Conservation (phyloP, 306 rosid genomes). For the Arachis stenosperma region DNA sequence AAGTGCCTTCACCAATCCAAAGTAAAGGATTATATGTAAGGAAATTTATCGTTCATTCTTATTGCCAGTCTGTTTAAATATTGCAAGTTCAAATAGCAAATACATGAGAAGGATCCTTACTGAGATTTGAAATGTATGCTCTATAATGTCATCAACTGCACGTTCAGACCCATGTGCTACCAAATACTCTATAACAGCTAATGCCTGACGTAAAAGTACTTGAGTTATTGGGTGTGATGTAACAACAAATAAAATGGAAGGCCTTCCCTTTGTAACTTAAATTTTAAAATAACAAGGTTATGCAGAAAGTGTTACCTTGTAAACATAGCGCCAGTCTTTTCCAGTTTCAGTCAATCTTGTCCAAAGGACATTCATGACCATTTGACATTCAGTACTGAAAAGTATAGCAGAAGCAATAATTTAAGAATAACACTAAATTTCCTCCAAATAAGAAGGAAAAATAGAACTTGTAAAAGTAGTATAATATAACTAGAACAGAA, state of each 20-base stretch:
- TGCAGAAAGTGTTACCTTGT: slow-evolving; percentile 69
- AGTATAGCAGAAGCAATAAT: slow-evolving; percentile 43
- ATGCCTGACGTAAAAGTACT: slow-evolving; percentile 65
- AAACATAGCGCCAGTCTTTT: slow-evolving; percentile 96
- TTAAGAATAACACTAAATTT: slow-evolving; percentile 28
- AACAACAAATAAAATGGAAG: slow-evolving; percentile 28
- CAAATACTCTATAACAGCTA: slow-evolving; percentile 96
- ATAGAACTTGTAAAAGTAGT: neutral
- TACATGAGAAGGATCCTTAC: slow-evolving; percentile 52
- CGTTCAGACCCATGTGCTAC: slow-evolving; percentile 95
- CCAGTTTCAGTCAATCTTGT: slow-evolving; percentile 93
- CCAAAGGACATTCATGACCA: slow-evolving; percentile 98
- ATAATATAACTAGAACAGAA: slow-evolving; percentile 23
- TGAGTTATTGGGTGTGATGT: slow-evolving; percentile 34
- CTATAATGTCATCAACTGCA: slow-evolving; percentile 96
- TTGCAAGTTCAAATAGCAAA: slow-evolving; percentile 29
- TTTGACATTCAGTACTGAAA: slow-evolving; percentile 94
- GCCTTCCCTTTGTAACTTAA: slow-evolving; percentile 1
- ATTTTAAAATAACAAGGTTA: slow-evolving; percentile 11
- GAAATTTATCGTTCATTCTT: slow-evolving; percentile 14
- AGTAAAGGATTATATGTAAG: slow-evolving; percentile 35
- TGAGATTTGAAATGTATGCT: slow-evolving; percentile 95
- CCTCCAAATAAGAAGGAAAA: slow-evolving; percentile 20
- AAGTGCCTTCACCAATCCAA: slow-evolving; percentile 68
- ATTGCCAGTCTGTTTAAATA: slow-evolving; percentile 32